Evolutionary conservation across 805 yeast species (phyloP).

Genomic region (Sugiyamaella mastotermitis): DNA sequence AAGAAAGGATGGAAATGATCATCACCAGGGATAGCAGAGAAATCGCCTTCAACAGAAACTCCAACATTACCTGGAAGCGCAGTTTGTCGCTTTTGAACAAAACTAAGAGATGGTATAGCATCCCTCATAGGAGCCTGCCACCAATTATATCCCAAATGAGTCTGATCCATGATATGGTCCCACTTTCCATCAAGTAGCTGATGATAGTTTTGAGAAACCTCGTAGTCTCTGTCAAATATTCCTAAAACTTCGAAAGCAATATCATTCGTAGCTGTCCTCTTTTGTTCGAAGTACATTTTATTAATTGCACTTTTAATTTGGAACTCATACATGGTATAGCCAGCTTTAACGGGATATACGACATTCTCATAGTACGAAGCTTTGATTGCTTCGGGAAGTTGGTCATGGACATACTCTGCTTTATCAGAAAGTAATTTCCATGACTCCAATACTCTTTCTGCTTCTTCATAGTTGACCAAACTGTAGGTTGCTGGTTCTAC

Average conservation of each 20-base stretch:
- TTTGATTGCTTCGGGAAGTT: constrained; percentile 2
- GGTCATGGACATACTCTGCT: constrained; percentile 7
- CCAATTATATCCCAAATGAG: constrained; percentile 16
- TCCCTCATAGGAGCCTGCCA: constrained; percentile 16
- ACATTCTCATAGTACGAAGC: constrained; percentile 11
- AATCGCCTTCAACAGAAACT: constrained; percentile 12
- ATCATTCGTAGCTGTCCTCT: constrained; percentile 10
- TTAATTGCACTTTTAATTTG: constrained; percentile 13
- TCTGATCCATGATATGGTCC: constrained; percentile 17
- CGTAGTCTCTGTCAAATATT: constrained; percentile 4
- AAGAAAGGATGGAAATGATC: constrained; percentile 10
- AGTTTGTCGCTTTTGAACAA: constrained; percentile 5
- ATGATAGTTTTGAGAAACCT: constrained; percentile 12
- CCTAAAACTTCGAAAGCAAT: constrained; percentile 6
- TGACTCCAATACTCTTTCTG: constrained; percentile 10
- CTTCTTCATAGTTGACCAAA: constrained; percentile 14
- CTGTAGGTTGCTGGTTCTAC: constrained; percentile 11
- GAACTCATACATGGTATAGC: constrained; percentile 9
- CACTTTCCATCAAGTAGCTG: constrained; percentile 14
- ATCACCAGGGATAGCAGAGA: constrained; percentile 14
- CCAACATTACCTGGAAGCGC: constrained; percentile 9
- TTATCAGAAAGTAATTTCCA: constrained; percentile 9
- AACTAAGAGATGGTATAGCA: constrained; percentile 11
- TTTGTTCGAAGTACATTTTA: constrained; percentile 14
- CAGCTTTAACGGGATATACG: constrained; percentile 16